Percentiles rank a stretch among this genome's conserved stretches.
phyloP scores from a whole-genome alignment of 768 basidiomycete species.

The Kwoniella dejecticola region DNA sequence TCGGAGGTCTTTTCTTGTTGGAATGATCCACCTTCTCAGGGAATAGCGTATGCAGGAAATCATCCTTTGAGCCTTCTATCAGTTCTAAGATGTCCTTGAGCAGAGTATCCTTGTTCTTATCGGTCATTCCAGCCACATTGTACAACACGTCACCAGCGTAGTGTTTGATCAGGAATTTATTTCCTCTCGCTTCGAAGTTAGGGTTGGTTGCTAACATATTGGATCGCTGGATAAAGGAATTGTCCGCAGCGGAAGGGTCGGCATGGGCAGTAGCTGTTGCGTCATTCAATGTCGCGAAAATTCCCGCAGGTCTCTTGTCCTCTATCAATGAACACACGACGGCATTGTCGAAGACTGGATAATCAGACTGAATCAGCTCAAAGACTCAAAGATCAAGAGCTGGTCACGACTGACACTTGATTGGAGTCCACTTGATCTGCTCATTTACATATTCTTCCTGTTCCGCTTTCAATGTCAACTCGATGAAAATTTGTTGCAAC shows the following conservation, averaged over 20 bases:
- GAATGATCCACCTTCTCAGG: constrained; percentile 92
- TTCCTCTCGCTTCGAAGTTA: constrained; percentile 91
- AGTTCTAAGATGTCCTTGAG: constrained; percentile 93
- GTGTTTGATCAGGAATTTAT: constrained; percentile 92
- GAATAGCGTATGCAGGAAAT: constrained; percentile 85
- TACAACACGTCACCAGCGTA: constrained; percentile 99
- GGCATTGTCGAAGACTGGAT: constrained; percentile 55
- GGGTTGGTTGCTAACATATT: constrained; percentile 77
- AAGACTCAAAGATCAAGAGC: not conserved
- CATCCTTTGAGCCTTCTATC: constrained; percentile 73
- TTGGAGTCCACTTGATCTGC: constrained; percentile 98
- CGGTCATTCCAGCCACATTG: constrained; percentile 96
- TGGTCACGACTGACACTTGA: constrained; percentile 68
- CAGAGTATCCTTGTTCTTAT: constrained; percentile 98
- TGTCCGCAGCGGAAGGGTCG: constrained; percentile 92
- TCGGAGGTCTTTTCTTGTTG: constrained; percentile 96
- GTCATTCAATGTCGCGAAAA: constrained; percentile 96
- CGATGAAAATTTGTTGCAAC: constrained; percentile 98
- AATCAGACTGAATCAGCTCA: constrained; percentile 5
- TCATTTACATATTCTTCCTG: constrained; percentile 99
- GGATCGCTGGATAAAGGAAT: constrained; percentile 90
- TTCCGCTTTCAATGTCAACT: constrained; percentile 96
- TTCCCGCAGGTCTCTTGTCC: constrained; percentile 91
- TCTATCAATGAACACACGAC: constrained; percentile 98
- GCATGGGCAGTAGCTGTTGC: constrained; percentile 99